These are phyloP conservation scores for Cutaneotrichosporon cutaneum DNA, from an alignment of 1,284 basidiomycete genomes.

Conservation along the genomic window DNA sequence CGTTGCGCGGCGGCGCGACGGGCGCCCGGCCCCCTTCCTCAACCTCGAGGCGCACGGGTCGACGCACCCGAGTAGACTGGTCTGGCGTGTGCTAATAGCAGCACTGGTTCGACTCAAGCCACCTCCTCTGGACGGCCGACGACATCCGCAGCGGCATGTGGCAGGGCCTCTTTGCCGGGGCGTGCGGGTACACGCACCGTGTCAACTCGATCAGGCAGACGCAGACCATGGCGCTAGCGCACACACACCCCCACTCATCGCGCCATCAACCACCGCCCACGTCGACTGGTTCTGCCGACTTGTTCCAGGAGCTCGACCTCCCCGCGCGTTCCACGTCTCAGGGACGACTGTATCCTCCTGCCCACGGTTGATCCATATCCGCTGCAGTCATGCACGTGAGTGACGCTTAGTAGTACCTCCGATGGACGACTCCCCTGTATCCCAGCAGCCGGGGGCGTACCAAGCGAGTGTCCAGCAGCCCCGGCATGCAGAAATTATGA, in stretches of 20 bases:
- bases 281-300: conserved; percentile 31
- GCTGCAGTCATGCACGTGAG: not conserved
- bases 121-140: conserved; percentile 20
- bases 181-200: conserved; percentile 28
- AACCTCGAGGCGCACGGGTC: conserved; percentile 32
- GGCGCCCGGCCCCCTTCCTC: conserved; percentile 20
- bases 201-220: conserved; percentile 29
- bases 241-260: conserved; percentile 27
- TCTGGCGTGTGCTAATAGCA: not conserved
- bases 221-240: conserved; percentile 19
- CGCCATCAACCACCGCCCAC: conserved; percentile 15
- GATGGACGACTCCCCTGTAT: no score
- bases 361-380: not conserved
- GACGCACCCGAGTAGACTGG: conserved; percentile 11
- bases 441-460: no score
- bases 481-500: no score
- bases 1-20: conserved; percentile 11
- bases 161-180: conserved; percentile 27
- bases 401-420: no score
- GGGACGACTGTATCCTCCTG: conserved; percentile 5
- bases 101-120: not conserved
- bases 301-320: conserved; percentile 17
- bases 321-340: conserved; percentile 19
- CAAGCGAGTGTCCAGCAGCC: no score
- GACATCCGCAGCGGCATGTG: conserved; percentile 27